phyloP scores from a whole-genome alignment of 305 asterid genomes.

The Solanum hybrid region DNA sequence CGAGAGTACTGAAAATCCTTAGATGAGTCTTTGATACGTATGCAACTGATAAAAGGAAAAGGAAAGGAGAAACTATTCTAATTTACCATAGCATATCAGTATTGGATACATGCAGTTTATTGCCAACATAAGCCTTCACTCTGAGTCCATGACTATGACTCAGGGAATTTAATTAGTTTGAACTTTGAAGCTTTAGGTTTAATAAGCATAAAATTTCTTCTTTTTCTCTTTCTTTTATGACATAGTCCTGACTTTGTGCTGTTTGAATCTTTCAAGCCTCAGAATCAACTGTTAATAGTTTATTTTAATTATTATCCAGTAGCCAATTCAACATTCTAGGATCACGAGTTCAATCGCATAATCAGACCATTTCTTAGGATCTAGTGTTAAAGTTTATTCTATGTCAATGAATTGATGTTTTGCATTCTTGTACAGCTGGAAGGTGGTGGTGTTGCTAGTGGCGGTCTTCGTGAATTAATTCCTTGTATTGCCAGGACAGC shows the following conservation, averaged over 20 bases:
- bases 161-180: not conserved
- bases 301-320: not conserved
- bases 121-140: not conserved
- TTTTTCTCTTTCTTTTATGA: not conserved
- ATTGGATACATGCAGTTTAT: not conserved
- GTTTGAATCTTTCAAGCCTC: not conserved
- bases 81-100: not conserved
- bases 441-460: constrained; percentile 99
- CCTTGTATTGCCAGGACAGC: constrained; percentile 99
- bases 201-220: not conserved
- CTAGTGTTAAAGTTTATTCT: not conserved
- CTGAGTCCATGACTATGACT: not conserved
- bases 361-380: not conserved
- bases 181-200: not conserved
- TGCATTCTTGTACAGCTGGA: constrained; percentile 49
- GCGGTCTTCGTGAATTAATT: constrained; percentile 92
- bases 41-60: not conserved
- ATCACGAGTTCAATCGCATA: not conserved
- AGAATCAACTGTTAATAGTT: not conserved
- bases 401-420: not conserved
- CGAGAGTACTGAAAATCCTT: not conserved
- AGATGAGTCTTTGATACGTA: not conserved
- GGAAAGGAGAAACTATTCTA: not conserved
- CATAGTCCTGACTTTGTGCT: not conserved
- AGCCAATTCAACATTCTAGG: not conserved